Percentiles rank a stretch among this genome's conserved stretches.
These are phyloP conservation scores for Phialophora expanda DNA, from an alignment of 2,329 filamentous ascomycete genomes.

Conservation along the genomic window DNA sequence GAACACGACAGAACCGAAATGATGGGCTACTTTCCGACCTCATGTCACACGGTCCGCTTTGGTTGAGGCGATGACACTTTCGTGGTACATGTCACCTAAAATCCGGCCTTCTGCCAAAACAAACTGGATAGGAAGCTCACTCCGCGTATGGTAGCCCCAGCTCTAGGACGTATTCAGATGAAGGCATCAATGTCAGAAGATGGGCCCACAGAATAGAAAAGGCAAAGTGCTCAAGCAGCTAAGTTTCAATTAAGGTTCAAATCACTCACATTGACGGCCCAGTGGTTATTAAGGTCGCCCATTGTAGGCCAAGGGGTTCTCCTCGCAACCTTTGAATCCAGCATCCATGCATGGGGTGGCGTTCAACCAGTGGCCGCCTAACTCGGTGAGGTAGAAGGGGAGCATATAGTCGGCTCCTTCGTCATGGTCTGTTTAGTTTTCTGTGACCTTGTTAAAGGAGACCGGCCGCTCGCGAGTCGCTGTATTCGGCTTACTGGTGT, in stretches of 20 bases:
- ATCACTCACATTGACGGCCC: constrained; percentile 51
- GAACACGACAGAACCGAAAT: not conserved
- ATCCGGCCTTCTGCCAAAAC: constrained; percentile 62
- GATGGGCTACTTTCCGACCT: constrained; percentile 49
- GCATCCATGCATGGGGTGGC: constrained; percentile 62
- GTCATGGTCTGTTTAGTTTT: constrained; percentile 48
- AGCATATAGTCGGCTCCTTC: constrained; percentile 52
- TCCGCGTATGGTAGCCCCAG: constrained; percentile 58
- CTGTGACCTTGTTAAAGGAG: constrained; percentile 35
- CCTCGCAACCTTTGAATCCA: constrained; percentile 58
- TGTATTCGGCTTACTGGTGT: constrained; percentile 52
- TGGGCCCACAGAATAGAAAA: not conserved
- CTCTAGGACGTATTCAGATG: constrained; percentile 57
- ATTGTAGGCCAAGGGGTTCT: constrained; percentile 60
- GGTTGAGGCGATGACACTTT: constrained; percentile 59
- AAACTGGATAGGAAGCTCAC: constrained; percentile 62
- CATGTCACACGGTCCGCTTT: constrained; percentile 59
- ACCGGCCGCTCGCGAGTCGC: too few species aligned
- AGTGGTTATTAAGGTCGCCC: constrained; percentile 58
- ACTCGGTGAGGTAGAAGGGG: constrained; percentile 63
- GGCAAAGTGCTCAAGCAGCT: not conserved
- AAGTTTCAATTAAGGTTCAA: not conserved
- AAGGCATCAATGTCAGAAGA: not conserved
- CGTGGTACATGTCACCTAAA: constrained; percentile 62
- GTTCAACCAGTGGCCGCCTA: constrained; percentile 56